Percentiles rank a stretch among this genome's conserved stretches.
Conservation (phyloP, 192 early-diverging fungal species). For the Coemansia asiatica region DNA sequence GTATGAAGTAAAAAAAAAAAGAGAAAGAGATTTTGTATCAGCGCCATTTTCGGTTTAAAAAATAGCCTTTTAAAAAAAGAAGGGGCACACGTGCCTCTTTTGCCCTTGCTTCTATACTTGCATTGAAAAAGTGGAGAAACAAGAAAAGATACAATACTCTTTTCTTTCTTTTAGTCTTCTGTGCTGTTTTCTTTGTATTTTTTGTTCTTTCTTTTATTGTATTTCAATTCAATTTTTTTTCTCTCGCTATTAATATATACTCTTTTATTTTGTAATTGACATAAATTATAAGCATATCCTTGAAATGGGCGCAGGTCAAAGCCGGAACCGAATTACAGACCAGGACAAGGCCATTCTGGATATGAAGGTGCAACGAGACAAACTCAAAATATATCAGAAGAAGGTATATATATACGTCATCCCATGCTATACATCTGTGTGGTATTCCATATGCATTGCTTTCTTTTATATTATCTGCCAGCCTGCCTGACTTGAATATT, state of each 20-base stretch:
- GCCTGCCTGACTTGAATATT: no score
- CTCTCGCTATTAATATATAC: background rate
- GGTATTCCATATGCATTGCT: background rate
- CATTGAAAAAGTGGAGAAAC: no score
- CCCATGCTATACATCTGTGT: background rate
- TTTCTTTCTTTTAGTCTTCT: background rate
- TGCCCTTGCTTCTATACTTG: no score
- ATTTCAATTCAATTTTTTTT: background rate
- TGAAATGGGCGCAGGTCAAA: constrained; percentile 55
- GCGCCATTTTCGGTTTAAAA: background rate
- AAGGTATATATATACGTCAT: constrained; percentile 55
- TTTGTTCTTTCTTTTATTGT: no score
- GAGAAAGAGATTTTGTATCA: background rate
- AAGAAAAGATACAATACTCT: background rate
- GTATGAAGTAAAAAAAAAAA: constrained; percentile 7
- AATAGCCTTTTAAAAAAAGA: background rate
- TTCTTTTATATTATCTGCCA: no score
- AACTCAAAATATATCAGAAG: constrained; percentile 88
- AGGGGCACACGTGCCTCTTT: background rate
- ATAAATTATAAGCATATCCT: background rate
- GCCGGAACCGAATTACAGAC: constrained; percentile 70
- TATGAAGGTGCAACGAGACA: constrained; percentile 94
- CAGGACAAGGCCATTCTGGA: constrained; percentile 95
- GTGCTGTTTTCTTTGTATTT: no score
- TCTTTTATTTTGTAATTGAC: no score